Conservation (phyloP, 2,329 filamentous ascomycete species). For the Ophiocordyceps camponoti-saundersi region DNA sequence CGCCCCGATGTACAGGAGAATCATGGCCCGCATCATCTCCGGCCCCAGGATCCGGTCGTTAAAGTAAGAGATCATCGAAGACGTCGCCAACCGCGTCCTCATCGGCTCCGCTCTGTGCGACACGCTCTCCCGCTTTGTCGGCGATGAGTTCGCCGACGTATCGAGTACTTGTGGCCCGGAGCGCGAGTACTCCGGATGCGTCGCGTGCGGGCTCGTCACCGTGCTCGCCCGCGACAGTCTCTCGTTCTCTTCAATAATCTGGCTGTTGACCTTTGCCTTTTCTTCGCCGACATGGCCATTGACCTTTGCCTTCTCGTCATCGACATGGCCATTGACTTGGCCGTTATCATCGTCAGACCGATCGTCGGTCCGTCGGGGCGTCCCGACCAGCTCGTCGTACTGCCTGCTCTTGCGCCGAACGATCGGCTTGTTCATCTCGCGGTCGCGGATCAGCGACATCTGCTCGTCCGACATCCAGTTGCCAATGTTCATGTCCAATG, state of each 20-base stretch:
- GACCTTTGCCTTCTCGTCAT: too few relatives aligned
- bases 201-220: conserved; percentile 15
- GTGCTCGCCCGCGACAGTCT: conserved; percentile 13
- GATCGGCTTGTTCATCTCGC: conserved; percentile 60
- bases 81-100: conserved; percentile 78
- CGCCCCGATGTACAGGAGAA: conserved; percentile 90
- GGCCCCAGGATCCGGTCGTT: conserved; percentile 88
- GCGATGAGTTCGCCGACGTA: conserved; percentile 3
- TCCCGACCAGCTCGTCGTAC: conserved; percentile 70
- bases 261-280: too few relatives aligned
- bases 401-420: conserved; percentile 75
- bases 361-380: conserved; percentile 65
- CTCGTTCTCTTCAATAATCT: conserved; percentile 40
- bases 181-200: conserved; percentile 30
- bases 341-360: neutral
- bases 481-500: conserved; percentile 89
- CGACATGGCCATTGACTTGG: neutral
- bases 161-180: conserved; percentile 19
- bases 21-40: conserved; percentile 99
- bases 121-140: conserved; percentile 8
- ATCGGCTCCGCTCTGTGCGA: conserved; percentile 42
- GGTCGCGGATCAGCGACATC: conserved; percentile 82
- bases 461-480: conserved; percentile 99
- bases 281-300: too few relatives aligned
- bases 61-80: conserved; percentile 96